Conservation (phyloP, 495 filamentous ascomycete species). For the Penicillium pulvis region DNA sequence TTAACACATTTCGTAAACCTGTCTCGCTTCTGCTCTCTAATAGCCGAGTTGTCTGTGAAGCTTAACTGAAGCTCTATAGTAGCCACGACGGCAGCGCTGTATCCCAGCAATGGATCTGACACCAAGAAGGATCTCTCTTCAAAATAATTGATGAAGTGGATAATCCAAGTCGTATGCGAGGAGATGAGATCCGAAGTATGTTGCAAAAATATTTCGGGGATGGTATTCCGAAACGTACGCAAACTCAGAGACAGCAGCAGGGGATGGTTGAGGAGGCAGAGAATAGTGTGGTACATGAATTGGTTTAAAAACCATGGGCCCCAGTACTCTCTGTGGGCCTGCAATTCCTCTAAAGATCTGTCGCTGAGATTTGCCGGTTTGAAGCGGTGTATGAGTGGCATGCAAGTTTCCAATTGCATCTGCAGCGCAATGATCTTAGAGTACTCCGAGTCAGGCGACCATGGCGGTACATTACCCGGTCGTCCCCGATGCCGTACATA, state of each 20-base stretch:
- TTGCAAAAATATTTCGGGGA: conserved; percentile 53
- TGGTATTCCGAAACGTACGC: conserved; percentile 46
- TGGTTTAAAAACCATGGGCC: conserved; percentile 52
- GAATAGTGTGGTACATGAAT: conserved; percentile 51
- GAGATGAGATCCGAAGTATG: conserved; percentile 50
- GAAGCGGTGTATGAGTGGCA: conserved; percentile 50
- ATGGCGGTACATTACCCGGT: conserved; percentile 47
- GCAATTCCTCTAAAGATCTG: conserved; percentile 41
- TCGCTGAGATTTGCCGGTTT: conserved; percentile 46
- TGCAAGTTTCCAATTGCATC: conserved; percentile 51
- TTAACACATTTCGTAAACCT: conserved; percentile 48
- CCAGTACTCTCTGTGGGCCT: conserved; percentile 46
- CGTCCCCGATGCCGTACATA: conserved; percentile 49
- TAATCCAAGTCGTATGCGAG: conserved; percentile 51
- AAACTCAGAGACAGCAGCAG: conserved; percentile 48
- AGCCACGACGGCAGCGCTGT: conserved; percentile 50
- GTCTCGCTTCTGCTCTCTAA: conserved; percentile 44
- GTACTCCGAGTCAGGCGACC: conserved; percentile 53
- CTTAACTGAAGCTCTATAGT: conserved; percentile 54
- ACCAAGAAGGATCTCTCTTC: conserved; percentile 45
- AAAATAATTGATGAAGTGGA: conserved; percentile 51
- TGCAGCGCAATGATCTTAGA: conserved; percentile 49
- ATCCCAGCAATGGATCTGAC: conserved; percentile 51
- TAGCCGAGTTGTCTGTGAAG: conserved; percentile 40
- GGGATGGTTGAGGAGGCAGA: conserved; percentile 52